Evolutionary conservation across 495 filamentous ascomycete genomes (phyloP).

Genomic region (Podospora pseudoanserina): DNA sequence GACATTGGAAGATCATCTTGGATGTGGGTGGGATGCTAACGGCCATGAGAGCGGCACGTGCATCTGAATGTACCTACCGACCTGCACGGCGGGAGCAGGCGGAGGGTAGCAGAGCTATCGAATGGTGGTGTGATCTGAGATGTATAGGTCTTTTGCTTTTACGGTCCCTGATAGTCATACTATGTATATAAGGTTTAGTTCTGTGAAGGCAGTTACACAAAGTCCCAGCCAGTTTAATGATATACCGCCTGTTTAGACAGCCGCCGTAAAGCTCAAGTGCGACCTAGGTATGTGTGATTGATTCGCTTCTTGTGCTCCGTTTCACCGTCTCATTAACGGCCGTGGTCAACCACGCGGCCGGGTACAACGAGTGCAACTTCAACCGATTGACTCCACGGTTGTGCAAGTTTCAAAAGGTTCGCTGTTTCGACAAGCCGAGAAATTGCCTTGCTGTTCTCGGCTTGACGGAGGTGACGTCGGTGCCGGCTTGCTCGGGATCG

Average conservation of each 20-base stretch:
- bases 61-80: neutral
- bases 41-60: neutral
- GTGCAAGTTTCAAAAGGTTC: neutral
- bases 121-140: neutral
- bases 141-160: neutral
- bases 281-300: neutral
- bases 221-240: neutral
- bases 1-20: neutral
- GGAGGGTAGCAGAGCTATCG: neutral
- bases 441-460: neutral
- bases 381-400: neutral
- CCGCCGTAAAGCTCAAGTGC: neutral
- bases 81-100: conserved; percentile 1
- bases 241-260: neutral
- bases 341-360: neutral
- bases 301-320: neutral
- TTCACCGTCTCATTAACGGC: neutral
- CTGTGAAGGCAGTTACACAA: neutral
- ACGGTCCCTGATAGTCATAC: neutral
- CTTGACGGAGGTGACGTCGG: neutral
- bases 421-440: neutral
- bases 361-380: neutral
- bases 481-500: neutral
- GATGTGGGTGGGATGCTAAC: neutral
- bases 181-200: neutral